Evolutionary conservation across 2,329 filamentous ascomycete species (phyloP).

Genomic region (Didymella glomerata): DNA sequence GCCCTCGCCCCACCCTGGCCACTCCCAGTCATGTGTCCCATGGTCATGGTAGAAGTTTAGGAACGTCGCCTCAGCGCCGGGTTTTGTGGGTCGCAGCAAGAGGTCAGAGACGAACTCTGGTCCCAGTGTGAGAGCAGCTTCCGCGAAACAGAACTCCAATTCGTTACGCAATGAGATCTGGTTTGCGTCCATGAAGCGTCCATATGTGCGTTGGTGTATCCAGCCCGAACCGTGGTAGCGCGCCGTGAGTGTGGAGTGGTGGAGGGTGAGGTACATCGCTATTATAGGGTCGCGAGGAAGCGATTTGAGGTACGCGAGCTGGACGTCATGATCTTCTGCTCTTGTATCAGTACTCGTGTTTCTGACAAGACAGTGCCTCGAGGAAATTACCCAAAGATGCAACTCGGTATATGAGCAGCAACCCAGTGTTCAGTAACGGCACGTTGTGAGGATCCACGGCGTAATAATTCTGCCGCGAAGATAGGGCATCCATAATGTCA

Average conservation of each 20-base stretch:
- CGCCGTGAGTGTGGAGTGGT: conserved; percentile 40
- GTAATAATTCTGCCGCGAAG: conserved; percentile 38
- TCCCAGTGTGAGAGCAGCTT: conserved; percentile 37
- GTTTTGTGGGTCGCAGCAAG: conserved; percentile 25
- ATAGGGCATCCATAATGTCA: conserved; percentile 42
- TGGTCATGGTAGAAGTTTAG: conserved; percentile 44
- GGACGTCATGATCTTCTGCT: conserved; percentile 26
- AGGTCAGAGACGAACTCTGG: conserved; percentile 38
- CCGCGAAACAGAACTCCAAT: conserved; percentile 43
- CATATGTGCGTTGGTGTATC: conserved; percentile 44
- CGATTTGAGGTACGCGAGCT: conserved; percentile 33
- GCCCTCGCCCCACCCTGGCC: conserved; percentile 28
- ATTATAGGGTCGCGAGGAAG: conserved; percentile 36
- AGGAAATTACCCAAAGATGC: conserved; percentile 28
- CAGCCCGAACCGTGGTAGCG: conserved; percentile 45
- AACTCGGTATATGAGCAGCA: conserved; percentile 40
- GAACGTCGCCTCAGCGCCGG: conserved; percentile 29
- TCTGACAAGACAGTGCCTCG: not conserved
- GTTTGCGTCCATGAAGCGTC: conserved; percentile 41
- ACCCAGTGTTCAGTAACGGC: conserved; percentile 36
- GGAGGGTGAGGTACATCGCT: conserved; percentile 41
- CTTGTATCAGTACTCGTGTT: conserved; percentile 10
- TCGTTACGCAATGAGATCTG: conserved; percentile 41
- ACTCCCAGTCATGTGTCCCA: conserved; percentile 38
- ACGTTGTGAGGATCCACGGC: conserved; percentile 38